A percentile compares a stretch with the other conserved stretches of the same genome.
Conservation (phyloP, 306 rosid genomes). For the Cyclanthera cordifolia region DNA sequence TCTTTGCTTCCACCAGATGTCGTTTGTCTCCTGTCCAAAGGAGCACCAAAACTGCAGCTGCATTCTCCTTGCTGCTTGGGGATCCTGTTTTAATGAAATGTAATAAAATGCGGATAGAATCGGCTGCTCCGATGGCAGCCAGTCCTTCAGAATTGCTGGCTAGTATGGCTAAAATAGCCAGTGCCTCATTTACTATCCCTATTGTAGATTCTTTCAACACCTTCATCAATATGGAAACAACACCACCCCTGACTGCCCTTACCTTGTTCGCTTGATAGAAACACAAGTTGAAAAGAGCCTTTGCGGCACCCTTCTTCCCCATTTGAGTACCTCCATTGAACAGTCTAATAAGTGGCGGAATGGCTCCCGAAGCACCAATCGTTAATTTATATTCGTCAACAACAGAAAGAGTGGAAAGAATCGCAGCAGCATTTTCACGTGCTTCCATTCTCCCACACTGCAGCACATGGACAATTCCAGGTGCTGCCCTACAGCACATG, state of each 20-base stretch:
- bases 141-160: constrained; percentile 82
- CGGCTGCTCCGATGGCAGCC: constrained; percentile 60
- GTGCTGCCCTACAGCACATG: constrained; percentile 65
- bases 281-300: constrained; percentile 89
- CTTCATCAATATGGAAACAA: constrained; percentile 70
- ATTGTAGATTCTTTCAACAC: constrained; percentile 71
- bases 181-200: constrained; percentile 94
- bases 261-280: constrained; percentile 92
- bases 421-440: constrained; percentile 97
- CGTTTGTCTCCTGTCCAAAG: constrained; percentile 73
- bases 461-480: constrained; percentile 83
- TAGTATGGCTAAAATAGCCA: constrained; percentile 85
- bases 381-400: constrained; percentile 74
- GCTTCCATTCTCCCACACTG: constrained; percentile 94
- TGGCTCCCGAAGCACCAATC: constrained; percentile 81
- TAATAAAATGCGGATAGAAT: constrained; percentile 70
- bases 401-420: constrained; percentile 92
- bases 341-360: constrained; percentile 68
- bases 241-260: constrained; percentile 83
- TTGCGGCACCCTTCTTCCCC: constrained; percentile 95
- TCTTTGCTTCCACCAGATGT: constrained; percentile 54
- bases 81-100: constrained; percentile 65
- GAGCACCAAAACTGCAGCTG: constrained; percentile 85
- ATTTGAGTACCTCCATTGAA: constrained; percentile 86
- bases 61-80: constrained; percentile 84